These are phyloP conservation scores for Liquidambar formosana DNA, from an alignment of 164 flowering plant species.

Conservation along the genomic window DNA sequence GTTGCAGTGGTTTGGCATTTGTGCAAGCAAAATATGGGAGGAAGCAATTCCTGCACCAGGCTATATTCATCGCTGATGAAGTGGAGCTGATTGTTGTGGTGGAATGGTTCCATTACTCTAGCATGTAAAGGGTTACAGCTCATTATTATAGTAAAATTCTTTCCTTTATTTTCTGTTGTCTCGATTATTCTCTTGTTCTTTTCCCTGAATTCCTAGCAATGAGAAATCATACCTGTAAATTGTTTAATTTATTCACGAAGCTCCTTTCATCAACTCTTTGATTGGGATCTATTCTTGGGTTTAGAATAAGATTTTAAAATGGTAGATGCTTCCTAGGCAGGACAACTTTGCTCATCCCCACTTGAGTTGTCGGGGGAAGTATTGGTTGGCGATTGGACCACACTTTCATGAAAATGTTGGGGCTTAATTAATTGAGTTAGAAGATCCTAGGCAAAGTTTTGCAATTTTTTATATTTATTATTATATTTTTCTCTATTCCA, in stretches of 20 bases:
- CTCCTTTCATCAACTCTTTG: not conserved
- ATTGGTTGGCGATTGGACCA: no score
- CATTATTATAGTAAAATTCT: constrained; percentile 26
- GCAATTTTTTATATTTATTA: no score
- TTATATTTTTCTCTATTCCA: no score
- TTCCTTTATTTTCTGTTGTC: not conserved
- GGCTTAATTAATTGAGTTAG: no score
- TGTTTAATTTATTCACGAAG: constrained; percentile 14
- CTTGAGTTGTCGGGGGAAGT: no score
- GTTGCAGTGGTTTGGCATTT: constrained; percentile 7
- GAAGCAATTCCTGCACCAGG: not conserved
- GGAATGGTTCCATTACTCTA: constrained; percentile 5
- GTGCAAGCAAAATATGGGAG: constrained; percentile 1
- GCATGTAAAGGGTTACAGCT: constrained; percentile 24
- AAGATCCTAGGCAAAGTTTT: no score
- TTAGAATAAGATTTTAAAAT: not conserved
- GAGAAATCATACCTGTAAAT: constrained; percentile 10
- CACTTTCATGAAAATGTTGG: no score
- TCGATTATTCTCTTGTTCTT: not conserved
- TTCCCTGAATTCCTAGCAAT: not conserved
- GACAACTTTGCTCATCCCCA: no score
- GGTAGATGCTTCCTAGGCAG: not conserved
- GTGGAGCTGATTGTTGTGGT: constrained; percentile 6
- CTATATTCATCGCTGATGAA: not conserved
- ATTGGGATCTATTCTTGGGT: not conserved